Conservation (phyloP, 257 asterid species). For the Echites panduratus region DNA sequence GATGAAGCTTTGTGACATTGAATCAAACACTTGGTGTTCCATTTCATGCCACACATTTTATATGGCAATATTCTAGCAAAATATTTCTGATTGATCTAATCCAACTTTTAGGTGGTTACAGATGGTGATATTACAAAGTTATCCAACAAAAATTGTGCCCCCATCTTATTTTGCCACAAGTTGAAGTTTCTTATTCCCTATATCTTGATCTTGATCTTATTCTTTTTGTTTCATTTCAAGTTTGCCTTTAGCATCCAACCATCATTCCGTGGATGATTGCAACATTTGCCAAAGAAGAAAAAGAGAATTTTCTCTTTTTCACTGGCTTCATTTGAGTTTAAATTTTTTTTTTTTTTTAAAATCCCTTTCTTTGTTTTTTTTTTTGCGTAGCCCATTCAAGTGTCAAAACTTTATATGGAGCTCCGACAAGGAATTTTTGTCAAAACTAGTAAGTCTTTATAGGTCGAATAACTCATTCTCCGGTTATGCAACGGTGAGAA, state of each 20-base stretch:
- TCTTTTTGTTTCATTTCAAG: background rate
- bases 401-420: no score
- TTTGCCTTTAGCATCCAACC: background rate
- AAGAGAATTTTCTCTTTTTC: no score
- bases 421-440: no score
- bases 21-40: background rate
- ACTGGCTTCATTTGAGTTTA: no score
- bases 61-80: background rate
- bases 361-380: no score
- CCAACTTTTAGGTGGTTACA: background rate
- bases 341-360: no score
- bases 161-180: background rate
- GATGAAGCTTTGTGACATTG: background rate
- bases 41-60: conserved; percentile 8
- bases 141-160: background rate
- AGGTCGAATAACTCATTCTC: no score
- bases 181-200: conserved; percentile 7
- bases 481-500: no score
- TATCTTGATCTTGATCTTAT: conserved; percentile 15
- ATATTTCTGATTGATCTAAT: conserved; percentile 7
- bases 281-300: background rate
- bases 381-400: no score
- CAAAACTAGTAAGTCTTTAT: no score
- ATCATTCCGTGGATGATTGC: no score
- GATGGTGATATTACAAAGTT: conserved; percentile 4